Evolutionary conservation across 331 rosid genomes (phyloP).

Genomic region (Pyracantha coccinea): DNA sequence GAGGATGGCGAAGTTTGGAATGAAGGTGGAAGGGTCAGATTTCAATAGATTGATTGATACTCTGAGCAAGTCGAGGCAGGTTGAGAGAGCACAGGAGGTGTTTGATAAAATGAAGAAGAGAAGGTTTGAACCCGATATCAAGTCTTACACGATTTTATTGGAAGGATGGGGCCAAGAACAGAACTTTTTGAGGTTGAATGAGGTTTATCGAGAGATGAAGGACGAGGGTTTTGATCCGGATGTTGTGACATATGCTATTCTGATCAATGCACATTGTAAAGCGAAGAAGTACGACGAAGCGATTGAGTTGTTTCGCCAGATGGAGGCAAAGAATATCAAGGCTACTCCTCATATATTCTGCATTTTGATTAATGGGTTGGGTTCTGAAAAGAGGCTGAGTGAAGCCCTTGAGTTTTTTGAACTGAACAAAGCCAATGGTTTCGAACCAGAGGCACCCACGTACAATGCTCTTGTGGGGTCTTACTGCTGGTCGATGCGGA

Average conservation of each 20-base stretch:
- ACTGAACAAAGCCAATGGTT: constrained; percentile 44
- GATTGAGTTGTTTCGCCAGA: constrained; percentile 45
- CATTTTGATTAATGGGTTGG: constrained; percentile 72
- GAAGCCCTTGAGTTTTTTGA: constrained; percentile 66
- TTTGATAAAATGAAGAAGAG: constrained; percentile 59
- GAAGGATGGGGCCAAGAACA: constrained; percentile 87
- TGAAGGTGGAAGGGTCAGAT: constrained; percentile 49
- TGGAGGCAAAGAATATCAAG: constrained; percentile 39
- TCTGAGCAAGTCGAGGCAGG: constrained; percentile 52
- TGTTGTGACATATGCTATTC: constrained; percentile 63
- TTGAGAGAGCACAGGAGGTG: constrained; percentile 63
- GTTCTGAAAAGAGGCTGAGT: constrained; percentile 53
- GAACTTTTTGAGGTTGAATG: constrained; percentile 56
- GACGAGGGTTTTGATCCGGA: constrained; percentile 65
- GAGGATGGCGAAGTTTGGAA: constrained; percentile 59
- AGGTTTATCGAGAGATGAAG: constrained; percentile 68
- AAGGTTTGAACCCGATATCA: constrained; percentile 61
- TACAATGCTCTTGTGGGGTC: constrained; percentile 88
- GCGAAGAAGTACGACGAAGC: constrained; percentile 57
- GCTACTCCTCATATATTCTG: constrained; percentile 76
- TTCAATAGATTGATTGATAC: constrained; percentile 60
- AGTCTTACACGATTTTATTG: constrained; percentile 61
- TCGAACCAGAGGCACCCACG: constrained; percentile 52
- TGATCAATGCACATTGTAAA: constrained; percentile 66
- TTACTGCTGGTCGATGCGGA: constrained; percentile 57